A percentile compares a stretch with the other conserved stretches of the same genome.
These are phyloP conservation scores for Sclerospora graminicola DNA, from an alignment of 352 stramenopile genomes.

Conservation along the genomic window DNA sequence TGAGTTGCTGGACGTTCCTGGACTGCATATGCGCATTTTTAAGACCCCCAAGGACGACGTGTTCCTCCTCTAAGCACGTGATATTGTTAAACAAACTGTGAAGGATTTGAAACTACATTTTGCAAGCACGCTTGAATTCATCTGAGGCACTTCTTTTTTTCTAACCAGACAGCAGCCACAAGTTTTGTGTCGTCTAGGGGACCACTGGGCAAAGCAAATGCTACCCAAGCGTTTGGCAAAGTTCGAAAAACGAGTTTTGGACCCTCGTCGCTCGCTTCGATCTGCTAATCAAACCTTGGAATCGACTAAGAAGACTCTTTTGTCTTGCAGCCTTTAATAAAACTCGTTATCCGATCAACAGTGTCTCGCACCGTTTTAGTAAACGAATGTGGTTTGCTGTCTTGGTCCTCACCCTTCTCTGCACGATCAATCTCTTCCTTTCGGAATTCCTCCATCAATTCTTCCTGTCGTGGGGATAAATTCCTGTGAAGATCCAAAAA, in stretches of 20 bases:
- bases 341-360: constrained; percentile 84
- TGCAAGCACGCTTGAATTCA: constrained; percentile 6
- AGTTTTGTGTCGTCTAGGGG: constrained; percentile 14
- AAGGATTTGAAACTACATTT: constrained; percentile 5
- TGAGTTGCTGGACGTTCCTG: constrained; percentile 72
- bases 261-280: background rate
- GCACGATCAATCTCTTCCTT: constrained; percentile 73
- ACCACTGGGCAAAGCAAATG: constrained; percentile 6
- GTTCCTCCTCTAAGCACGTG: constrained; percentile 54
- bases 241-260: constrained; percentile 13
- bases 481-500: constrained; percentile 34
- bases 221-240: constrained; percentile 2
- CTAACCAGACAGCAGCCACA: constrained; percentile 6
- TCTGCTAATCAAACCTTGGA: background rate
- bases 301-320: constrained; percentile 19
- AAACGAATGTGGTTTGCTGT: constrained; percentile 81
- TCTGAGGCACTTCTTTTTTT: constrained; percentile 6
- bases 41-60: constrained; percentile 71
- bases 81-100: constrained; percentile 10
- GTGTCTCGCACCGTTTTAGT: constrained; percentile 66
- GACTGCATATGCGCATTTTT: constrained; percentile 76
- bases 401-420: constrained; percentile 51
- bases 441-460: constrained; percentile 94
- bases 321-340: constrained; percentile 60
- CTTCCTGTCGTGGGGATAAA: constrained; percentile 89